phyloP scores from a whole-genome alignment of 2,329 filamentous ascomycete genomes.

The Xylogone sp. region DNA sequence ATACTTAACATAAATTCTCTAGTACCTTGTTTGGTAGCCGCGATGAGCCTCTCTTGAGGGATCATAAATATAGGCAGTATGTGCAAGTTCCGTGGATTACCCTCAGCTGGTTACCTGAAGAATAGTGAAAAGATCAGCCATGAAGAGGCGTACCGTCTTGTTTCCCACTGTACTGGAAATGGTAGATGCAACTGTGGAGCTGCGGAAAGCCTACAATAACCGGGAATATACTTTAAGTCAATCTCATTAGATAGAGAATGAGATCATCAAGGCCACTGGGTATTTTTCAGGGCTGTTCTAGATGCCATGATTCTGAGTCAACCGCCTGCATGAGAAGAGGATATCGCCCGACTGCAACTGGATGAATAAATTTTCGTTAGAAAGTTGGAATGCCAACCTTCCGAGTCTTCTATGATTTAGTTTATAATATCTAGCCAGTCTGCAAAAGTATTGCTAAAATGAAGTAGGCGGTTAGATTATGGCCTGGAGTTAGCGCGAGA shows the following conservation, averaged over 20 bases:
- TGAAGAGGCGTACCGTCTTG: not conserved
- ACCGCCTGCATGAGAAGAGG: not conserved
- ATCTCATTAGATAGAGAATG: not conserved
- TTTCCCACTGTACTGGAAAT: too few relatives aligned
- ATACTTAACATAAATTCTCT: too few relatives aligned
- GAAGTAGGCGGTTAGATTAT: too few relatives aligned
- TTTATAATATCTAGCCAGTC: slow-evolving; percentile 2
- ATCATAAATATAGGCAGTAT: not conserved
- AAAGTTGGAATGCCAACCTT: slow-evolving; percentile 8
- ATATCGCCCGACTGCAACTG: too few relatives aligned
- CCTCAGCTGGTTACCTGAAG: not conserved
- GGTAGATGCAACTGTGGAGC: not conserved
- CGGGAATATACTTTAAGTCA: not conserved
- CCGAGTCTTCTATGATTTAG: too few relatives aligned
- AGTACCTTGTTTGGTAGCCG: too few relatives aligned
- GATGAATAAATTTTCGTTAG: too few relatives aligned
- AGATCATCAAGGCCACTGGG: not conserved
- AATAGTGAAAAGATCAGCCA: not conserved
- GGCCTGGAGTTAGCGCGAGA: too few relatives aligned
- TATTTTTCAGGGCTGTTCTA: not conserved
- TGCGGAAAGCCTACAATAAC: not conserved
- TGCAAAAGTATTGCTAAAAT: slow-evolving; percentile 1
- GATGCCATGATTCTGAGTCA: not conserved
- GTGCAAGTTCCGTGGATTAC: not conserved
- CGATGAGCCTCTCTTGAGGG: not conserved